Evolutionary conservation across 495 filamentous ascomycete species (phyloP).

Genomic region (Coniosporium apollinis): DNA sequence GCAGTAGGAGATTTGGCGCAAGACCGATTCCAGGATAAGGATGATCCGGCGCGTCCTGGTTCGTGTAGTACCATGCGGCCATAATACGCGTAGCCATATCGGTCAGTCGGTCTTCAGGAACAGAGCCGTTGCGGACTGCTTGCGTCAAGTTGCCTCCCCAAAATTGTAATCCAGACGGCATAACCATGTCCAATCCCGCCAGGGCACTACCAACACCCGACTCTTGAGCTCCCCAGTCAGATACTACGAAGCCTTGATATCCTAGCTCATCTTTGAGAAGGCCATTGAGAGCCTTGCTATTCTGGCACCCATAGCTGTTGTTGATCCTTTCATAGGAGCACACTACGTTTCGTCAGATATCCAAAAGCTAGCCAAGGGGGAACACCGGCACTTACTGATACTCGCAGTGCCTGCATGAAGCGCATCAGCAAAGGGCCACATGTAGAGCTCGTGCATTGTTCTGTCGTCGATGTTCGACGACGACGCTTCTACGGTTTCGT

Average conservation of each 20-base stretch:
- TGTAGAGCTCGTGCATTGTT: conserved; percentile 85
- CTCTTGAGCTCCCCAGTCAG: conserved; percentile 64
- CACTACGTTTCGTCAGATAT: conserved; percentile 9
- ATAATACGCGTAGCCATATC: conserved; percentile 7
- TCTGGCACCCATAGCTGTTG: conserved; percentile 13
- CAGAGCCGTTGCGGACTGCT: conserved; percentile 4
- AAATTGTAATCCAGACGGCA: conserved; percentile 55
- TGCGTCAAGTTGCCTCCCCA: conserved; percentile 30
- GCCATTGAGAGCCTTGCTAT: conserved; percentile 7
- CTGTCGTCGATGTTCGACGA: conserved; percentile 9
- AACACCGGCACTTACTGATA: conserved; percentile 12
- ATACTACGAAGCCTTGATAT: conserved; percentile 42
- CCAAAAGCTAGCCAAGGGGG: conserved; percentile 8
- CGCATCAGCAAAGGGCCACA: conserved; percentile 65
- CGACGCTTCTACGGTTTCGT: conserved; percentile 3
- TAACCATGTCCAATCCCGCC: conserved; percentile 63
- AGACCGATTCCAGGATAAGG: not conserved
- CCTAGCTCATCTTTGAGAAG: conserved; percentile 14
- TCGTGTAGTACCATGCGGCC: conserved; percentile 4
- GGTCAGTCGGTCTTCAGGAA: conserved; percentile 2
- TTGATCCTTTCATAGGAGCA: conserved; percentile 13
- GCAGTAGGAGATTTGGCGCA: not conserved
- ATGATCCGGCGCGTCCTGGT: not conserved
- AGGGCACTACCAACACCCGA: conserved; percentile 53
- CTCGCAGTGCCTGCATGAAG: conserved; percentile 19